Conservation (phyloP, 2,329 filamentous ascomycete species). For the Immersiporthe knoxdaviesiana region DNA sequence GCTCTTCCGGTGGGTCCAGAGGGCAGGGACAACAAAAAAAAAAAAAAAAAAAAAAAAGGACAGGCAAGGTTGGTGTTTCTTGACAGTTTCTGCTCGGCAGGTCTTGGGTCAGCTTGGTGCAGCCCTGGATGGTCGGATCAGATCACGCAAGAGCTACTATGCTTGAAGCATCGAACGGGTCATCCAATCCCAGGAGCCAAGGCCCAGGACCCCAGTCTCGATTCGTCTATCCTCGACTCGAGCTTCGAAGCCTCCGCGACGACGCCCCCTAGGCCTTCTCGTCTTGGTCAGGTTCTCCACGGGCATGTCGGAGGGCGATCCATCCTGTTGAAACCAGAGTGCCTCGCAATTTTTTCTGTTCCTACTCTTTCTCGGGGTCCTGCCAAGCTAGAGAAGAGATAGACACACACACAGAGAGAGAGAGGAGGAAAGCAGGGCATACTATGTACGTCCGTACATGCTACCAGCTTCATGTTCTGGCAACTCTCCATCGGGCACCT, state of each 20-base stretch:
- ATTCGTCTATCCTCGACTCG: neutral
- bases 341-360: neutral
- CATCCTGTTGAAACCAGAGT: constrained; percentile 1
- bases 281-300: no score
- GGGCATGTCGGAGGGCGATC: constrained; percentile 3
- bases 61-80: constrained; percentile 16
- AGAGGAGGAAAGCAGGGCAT: neutral
- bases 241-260: neutral
- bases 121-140: constrained; percentile 14
- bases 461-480: constrained; percentile 5
- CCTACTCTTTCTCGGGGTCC: constrained; percentile 8
- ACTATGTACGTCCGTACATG: neutral
- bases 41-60: neutral
- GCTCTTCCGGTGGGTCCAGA: constrained; percentile 16
- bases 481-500: constrained; percentile 16
- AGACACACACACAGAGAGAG: no score
- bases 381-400: neutral
- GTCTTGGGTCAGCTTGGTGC: neutral
- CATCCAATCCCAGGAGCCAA: neutral
- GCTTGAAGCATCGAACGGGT: constrained; percentile 15
- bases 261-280: no score
- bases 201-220: neutral
- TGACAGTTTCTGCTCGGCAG: constrained; percentile 8
- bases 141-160: constrained; percentile 26
- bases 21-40: no score